A percentile compares a stretch with the other conserved stretches of the same genome.
Evolutionary conservation across 257 asterid genomes (phyloP).

Genomic region (Fraxinus excelsior): DNA sequence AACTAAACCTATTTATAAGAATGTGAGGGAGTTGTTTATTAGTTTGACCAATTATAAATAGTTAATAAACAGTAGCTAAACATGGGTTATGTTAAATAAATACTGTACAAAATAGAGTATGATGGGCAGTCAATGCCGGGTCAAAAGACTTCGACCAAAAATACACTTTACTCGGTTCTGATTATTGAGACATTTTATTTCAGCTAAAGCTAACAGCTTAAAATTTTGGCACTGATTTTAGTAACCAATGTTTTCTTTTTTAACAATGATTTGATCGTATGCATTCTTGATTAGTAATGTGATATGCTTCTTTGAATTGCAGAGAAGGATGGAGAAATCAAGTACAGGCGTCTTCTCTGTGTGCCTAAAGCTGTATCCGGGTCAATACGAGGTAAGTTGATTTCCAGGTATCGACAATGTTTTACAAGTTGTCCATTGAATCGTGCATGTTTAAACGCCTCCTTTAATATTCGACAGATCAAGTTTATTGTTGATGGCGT

Average conservation of each 20-base stretch:
- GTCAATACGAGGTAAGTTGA: conserved; percentile 77
- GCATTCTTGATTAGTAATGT: conserved; percentile 13
- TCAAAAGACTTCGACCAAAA: neutral
- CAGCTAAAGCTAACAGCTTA: neutral
- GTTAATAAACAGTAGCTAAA: too few relatives aligned
- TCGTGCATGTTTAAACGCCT: neutral
- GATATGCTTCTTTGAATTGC: conserved; percentile 38
- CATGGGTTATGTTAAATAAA: neutral
- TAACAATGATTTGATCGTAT: neutral
- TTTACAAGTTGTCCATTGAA: neutral
- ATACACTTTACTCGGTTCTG: neutral
- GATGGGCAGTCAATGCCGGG: too few relatives aligned
- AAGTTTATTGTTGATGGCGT: conserved; percentile 89
- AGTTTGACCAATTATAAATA: too few relatives aligned
- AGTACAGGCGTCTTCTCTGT: conserved; percentile 62
- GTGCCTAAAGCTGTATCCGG: conserved; percentile 77
- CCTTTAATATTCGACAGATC: conserved; percentile 50
- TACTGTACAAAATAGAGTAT: neutral
- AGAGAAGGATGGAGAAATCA: conserved; percentile 88
- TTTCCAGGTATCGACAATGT: neutral
- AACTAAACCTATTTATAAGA: too few relatives aligned
- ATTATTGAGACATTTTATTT: neutral
- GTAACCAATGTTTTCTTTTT: neutral
- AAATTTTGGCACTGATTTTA: too few relatives aligned
- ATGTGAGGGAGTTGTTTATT: too few relatives aligned